phyloP scores from a whole-genome alignment of 768 basidiomycete species.

The Hortiboletus campestris region DNA sequence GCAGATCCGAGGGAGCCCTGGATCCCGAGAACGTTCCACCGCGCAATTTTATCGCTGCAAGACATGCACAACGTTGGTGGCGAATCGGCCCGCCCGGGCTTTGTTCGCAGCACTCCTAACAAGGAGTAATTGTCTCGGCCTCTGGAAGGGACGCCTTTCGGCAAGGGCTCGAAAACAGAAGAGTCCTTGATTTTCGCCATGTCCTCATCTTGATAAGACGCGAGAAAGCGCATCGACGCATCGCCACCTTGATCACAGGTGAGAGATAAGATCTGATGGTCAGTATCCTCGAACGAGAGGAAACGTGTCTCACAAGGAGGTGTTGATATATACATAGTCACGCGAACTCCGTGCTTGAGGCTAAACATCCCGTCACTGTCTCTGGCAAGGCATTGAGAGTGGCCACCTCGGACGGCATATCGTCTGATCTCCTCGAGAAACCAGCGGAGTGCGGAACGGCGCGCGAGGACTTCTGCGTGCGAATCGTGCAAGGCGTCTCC shows the following conservation, averaged over 20 bases:
- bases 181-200: conserved; percentile 71
- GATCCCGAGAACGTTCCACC: conserved; percentile 81
- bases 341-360: conserved; percentile 44
- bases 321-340: conserved; percentile 78
- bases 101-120: conserved; percentile 81
- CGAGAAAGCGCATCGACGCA: conserved; percentile 79
- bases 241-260: conserved; percentile 72
- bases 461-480: conserved; percentile 91
- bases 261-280: not conserved
- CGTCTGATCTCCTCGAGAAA: conserved; percentile 63
- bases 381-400: conserved; percentile 51
- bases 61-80: conserved; percentile 83
- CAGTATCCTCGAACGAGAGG: conserved; percentile 44
- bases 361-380: conserved; percentile 40
- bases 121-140: conserved; percentile 80
- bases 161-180: conserved; percentile 32
- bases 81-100: conserved; percentile 91
- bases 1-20: conserved; percentile 75
- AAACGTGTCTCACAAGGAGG: conserved; percentile 50
- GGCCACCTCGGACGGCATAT: conserved; percentile 16
- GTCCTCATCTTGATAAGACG: conserved; percentile 66
- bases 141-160: conserved; percentile 48
- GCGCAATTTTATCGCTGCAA: conserved; percentile 92
- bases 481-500: conserved; percentile 87
- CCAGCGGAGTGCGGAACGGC: conserved; percentile 78